Evolutionary conservation across 2,329 filamentous ascomycete genomes (phyloP), one percentile per base, ranked within the genome.

Genomic region (Botrytis sinoallii): DNA sequence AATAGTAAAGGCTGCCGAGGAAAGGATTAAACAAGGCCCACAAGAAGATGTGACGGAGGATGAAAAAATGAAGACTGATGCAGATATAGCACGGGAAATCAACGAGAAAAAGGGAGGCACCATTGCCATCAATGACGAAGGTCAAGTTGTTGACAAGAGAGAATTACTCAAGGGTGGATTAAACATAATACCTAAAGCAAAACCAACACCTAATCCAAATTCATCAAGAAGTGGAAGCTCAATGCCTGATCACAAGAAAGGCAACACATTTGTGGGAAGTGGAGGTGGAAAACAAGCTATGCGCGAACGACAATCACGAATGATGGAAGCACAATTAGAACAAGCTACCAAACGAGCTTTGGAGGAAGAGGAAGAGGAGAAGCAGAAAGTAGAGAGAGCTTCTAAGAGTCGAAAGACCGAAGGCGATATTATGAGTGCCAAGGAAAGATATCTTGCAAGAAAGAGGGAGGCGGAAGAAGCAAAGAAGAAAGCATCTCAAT

Each of bases 71-170:
- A 89, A 88, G 80, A 85, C 85, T 0, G 90, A 91, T 29, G 87
- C 87, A 3, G 88, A 94, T 48, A 79, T 90, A n/a, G 91, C 91
- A 7, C 86, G 85, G 66, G 90, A 93, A 78, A 86, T 94, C 70
- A 91, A 91, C 71, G 86, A 88, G 57, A 89, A 86, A 76, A 78
- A 85, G 75, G 89, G 84, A 76, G 90, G 84, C 0, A 84, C 85
- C 5, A 87, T 96, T 57, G 87, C 89, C 12, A 83, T 95, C 78
- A 95, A 95, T 79, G 93, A 96, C 75, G 93, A 96, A 57, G 93
- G 93, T 0, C 89, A 95, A 80, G 90, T 96, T 2, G 91, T 93
- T 40, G 93, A 97, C 81, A 95, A 94, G 84, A 87, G 93, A n/a
- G 91, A 96, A 81, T 85, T 96, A 14, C 87, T 97, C 10, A 87